Evolutionary conservation across 108 stramenopile genomes (phyloP), one percentile per base, ranked within the genome.

Genomic region (Aurantiochytrium sp.): DNA sequence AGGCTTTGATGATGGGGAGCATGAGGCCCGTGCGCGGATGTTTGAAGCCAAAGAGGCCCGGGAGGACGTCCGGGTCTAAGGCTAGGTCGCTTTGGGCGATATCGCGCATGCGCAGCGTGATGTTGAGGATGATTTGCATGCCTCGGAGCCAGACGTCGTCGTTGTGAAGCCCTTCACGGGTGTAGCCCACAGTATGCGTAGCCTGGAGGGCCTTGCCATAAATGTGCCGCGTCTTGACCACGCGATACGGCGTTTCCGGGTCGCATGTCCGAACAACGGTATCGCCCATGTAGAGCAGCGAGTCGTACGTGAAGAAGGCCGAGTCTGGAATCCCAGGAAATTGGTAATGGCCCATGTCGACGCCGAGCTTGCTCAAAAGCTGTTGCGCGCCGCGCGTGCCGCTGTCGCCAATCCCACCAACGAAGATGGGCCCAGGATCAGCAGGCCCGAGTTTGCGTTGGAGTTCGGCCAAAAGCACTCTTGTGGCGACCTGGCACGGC

Each of bases 11-110:
- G 3, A 81, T 27, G 36, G 73, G 73, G 1, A 81, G 30, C 30
- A 81, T 30, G 12, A 81, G 73, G 17, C 21, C 12, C 6, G 73
- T 81, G n/a, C 73, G 39, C 6, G 73, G 73, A 24, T 81, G 73
- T 48, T 81, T 81, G 73, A 81, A 81, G 39, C 73, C 73, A 48
- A 48, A 81, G 24, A 81, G 30, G 19, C 36, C 73, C 15, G 73
- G 39, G 12, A 48, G 42, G 1, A 81, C 19, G 6, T 81, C 30
- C 15, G 73, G 42, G 45, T 81, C 73, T 21, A 22, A 12, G 24
- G 6, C 30, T 3, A 48, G 10, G 19, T 81, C 42, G 12, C 32
- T 15, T 42, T 42, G 39, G 1, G 59, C 59, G 19, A 65, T 8
- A 34, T 4, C 15, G 6, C 10, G 34, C 73, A 81, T 81, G 8